Base-by-base conservation (phyloP, 495 filamentous ascomycete genomes). In the Lasiosphaeria hispida region DNA sequence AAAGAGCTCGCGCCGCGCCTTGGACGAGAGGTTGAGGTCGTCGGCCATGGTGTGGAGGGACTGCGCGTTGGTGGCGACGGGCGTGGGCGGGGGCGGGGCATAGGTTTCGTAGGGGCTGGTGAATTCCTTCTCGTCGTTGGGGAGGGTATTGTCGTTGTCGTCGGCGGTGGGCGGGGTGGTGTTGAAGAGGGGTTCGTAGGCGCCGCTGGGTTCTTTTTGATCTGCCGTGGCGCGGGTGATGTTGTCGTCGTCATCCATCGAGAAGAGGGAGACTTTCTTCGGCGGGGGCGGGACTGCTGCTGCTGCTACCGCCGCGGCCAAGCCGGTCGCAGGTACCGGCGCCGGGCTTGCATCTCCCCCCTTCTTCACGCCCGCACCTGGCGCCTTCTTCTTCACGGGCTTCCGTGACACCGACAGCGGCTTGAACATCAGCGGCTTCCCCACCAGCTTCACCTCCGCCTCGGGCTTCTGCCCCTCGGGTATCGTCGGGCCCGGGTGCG, bases 341-440 rank as follows among this genome's bases (percentile, higher is more conserved):
- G 15, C 10, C 34, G 15, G 38, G 37, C 10, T 19, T 17, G 49
- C n/a, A 19, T 10, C 10, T 11, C n/a, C 19, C 42, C n/a, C 7
- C 14, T 30, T 17, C 15, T 54, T 48, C 11, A 50, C 36, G 42
- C 35, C 44, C 7, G 53, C 36, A 8, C 15, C 18, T 7, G 40
- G 4, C 10, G 39, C 40, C 53, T 65, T 63, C 43, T 61, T 58
- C 35, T 63, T 67, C 38, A 49, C 48, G 33, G 57, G 57, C 54
- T 86, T 88, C 41, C 87, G 76, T 15, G 82, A 80, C 8, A 96
- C 90, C 2, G 91, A 95, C 19, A 96, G 70, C 1, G 92, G 92
- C 68, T 87, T 90, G 72, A 97, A 96, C 83, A 91, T 91, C 65
- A 89, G 83, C 17, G 89, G 80, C 60, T 90, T 92, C 6, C 87